These are phyloP conservation scores for Hypoxylon sp. DNA, from an alignment of 2,329 filamentous ascomycete species.

Conservation along the genomic window DNA sequence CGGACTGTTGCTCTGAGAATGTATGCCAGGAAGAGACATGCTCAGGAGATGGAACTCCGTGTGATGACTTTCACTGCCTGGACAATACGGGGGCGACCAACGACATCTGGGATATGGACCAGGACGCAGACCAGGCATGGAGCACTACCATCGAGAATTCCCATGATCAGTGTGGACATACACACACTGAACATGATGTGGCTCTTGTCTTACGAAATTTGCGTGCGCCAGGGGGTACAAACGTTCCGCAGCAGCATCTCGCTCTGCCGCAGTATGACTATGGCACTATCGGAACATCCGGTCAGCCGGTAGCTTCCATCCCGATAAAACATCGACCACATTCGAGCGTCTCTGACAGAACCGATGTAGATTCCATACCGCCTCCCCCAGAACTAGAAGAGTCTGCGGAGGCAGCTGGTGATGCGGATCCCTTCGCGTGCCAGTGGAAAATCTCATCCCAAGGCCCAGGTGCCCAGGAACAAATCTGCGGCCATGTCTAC, in stretches of 20 bases:
- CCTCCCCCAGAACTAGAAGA: constrained; percentile 12
- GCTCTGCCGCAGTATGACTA: constrained; percentile 34
- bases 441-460: constrained; percentile 43
- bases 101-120: constrained; percentile 33
- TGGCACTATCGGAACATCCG: constrained; percentile 24
- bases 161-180: constrained; percentile 34
- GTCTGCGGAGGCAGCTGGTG: neutral
- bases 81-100: constrained; percentile 31
- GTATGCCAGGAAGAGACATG: constrained; percentile 49
- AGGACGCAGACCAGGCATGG: constrained; percentile 35
- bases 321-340: constrained; percentile 25
- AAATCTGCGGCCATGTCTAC: constrained; percentile 45
- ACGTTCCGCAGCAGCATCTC: constrained; percentile 26
- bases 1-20: constrained; percentile 41
- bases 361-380: constrained; percentile 17
- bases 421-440: constrained; percentile 37
- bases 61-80: constrained; percentile 46
- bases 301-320: constrained; percentile 24
- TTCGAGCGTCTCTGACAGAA: constrained; percentile 25
- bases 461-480: constrained; percentile 16
- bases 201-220: constrained; percentile 47
- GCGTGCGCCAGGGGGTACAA: constrained; percentile 39
- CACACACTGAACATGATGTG: constrained; percentile 48
- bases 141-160: constrained; percentile 21
- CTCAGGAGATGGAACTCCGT: constrained; percentile 45